Conservation (phyloP, 306 rosid genomes). For the Cucurbita argyrosperma region DNA sequence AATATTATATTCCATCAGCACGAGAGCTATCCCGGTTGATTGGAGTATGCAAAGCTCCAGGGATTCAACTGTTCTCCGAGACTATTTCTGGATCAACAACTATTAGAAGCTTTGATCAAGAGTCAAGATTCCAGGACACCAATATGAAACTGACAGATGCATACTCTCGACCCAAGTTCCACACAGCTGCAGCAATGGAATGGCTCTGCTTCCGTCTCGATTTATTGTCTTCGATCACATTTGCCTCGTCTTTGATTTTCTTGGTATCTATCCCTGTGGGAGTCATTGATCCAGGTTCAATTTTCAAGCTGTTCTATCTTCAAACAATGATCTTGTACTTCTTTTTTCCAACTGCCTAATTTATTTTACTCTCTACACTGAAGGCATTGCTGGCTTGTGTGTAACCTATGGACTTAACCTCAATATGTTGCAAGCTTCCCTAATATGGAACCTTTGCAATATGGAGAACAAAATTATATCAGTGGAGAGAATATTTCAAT, state of each 20-base stretch:
- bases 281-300: conserved; percentile 42
- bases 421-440: conserved; percentile 27
- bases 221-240: conserved; percentile 41
- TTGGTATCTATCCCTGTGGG: conserved; percentile 46
- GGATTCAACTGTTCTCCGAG: conserved; percentile 71
- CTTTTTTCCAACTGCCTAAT: not conserved
- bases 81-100: conserved; percentile 69
- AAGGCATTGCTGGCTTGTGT: conserved; percentile 74
- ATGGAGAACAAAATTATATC: conserved; percentile 78
- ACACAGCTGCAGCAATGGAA: conserved; percentile 36
- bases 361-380: not conserved
- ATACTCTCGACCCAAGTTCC: conserved; percentile 43
- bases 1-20: conserved; percentile 54
- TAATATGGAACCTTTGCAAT: conserved; percentile 41
- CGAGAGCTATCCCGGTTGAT: conserved; percentile 59
- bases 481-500: conserved; percentile 72
- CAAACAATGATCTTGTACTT: not conserved
- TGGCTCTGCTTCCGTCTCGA: conserved; percentile 58
- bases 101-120: conserved; percentile 67
- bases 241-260: conserved; percentile 37
- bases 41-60: conserved; percentile 89
- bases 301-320: not conserved
- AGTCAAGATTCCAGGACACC: conserved; percentile 37
- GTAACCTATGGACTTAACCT: conserved; percentile 73
- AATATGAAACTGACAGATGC: conserved; percentile 47